Base-by-base conservation (phyloP, 1,284 basidiomycete species). In the Apiotrichum laibachii region DNA sequence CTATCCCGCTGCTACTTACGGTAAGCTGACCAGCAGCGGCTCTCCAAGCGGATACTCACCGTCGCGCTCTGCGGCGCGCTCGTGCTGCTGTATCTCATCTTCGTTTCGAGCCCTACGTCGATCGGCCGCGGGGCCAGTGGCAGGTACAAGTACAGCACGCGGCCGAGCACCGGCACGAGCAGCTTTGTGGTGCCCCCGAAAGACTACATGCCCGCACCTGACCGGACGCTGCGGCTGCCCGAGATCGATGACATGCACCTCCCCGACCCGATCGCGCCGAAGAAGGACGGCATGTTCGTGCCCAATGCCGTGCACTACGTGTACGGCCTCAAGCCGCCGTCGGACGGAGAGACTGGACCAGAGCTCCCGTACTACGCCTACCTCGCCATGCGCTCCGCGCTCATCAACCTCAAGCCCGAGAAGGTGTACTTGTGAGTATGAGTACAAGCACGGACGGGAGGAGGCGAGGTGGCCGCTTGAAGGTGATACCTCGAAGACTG, bases 361-460 rank as follows among this genome's bases (percentile, higher is more conserved):
- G 71, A 76, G 55, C 69, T 80, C 50, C 77, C 78, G 19, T 80
- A 80, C 62, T 80, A 77, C 61, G 77, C 78, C 34, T 81, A 80
- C 63, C 65, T 80, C 37, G 78, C 77, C 1, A 74, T 80, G 50
- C 62, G 78, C 47, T 78, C 76, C 55, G 79, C 77, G n/a, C 34
- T 81, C 19, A 59, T 79, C 37, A 75, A 77, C 53, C 63, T 80
- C 18, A 64, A 69, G 58, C 80, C 79, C n/a, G 71, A 77, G 31
- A 71, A 70, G 59, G 73, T 73, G 21, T 79, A 72, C 61, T 77
- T 79, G 77, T 77, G 62, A 67, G 76, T 21, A 16, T 16, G 6
- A 9, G 47, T 31, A 15, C 47, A 4, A 2, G 31, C 6, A 33
- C 9, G 7, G 8, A 35, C 11, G 10, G n/a, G n/a, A n/a, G n/a